Percentiles rank a stretch among this genome's conserved stretches.
phyloP scores from a whole-genome alignment of 2,329 filamentous ascomycete genomes.

The Colletotrichum sp. region DNA sequence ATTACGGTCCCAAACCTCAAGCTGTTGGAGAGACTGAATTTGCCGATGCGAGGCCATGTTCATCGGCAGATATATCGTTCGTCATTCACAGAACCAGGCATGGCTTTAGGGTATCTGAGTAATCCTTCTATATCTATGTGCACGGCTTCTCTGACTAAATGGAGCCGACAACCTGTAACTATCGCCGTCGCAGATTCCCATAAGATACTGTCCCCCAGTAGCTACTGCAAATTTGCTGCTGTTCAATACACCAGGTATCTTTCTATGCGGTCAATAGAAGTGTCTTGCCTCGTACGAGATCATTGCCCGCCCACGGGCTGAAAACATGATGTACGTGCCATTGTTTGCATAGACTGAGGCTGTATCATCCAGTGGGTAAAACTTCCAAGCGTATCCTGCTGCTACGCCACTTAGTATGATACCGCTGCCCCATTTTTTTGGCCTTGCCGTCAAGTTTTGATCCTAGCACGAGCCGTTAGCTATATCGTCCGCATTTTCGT shows the following conservation, averaged over 20 bases:
- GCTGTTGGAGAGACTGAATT: background rate
- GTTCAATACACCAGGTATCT: too few relatives aligned
- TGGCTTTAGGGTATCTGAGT: background rate
- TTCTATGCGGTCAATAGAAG: too few relatives aligned
- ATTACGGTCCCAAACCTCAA: background rate
- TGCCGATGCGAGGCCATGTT: background rate
- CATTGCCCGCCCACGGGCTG: too few relatives aligned
- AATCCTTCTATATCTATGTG: too few relatives aligned
- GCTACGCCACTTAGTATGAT: background rate
- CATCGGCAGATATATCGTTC: background rate
- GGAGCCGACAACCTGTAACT: too few relatives aligned
- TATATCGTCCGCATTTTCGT: background rate
- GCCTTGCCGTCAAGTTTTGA: background rate
- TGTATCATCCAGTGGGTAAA: background rate
- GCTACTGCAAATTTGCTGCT: too few relatives aligned
- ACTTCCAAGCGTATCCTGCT: background rate
- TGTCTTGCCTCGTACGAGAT: too few relatives aligned
- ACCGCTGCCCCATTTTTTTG: background rate
- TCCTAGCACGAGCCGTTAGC: background rate
- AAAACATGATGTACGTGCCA: background rate
- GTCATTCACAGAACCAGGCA: background rate
- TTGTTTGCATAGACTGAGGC: background rate
- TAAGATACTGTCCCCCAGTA: too few relatives aligned
- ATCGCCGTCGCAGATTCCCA: too few relatives aligned
- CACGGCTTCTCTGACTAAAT: background rate